These are phyloP conservation scores for Saururus chinensis DNA, from an alignment of 164 flowering plant species.

Conservation along the genomic window DNA sequence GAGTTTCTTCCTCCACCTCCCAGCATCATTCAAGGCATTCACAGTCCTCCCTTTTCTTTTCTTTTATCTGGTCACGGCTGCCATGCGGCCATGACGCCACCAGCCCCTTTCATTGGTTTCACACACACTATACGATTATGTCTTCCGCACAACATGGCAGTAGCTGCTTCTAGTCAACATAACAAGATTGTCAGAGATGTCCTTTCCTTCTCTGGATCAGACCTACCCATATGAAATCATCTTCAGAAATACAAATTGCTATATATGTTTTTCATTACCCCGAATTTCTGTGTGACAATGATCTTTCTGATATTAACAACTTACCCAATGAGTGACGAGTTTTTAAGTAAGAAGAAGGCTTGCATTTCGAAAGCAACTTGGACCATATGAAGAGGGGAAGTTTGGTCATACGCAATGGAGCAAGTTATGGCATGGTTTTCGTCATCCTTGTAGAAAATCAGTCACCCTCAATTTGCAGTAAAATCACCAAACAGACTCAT, in stretches of 20 bases:
- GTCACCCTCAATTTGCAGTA: not conserved
- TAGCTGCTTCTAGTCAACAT: no score
- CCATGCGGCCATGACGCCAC: not conserved
- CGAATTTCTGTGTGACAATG: no score
- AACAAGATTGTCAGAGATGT: no score
- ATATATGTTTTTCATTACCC: no score
- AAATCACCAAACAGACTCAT: slow-evolving; percentile 17
- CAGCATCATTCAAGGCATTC: no score
- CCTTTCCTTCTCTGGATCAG: no score
- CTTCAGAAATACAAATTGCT: no score
- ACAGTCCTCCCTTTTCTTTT: not conserved
- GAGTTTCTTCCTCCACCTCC: not conserved
- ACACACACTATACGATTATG: no score
- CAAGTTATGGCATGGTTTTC: slow-evolving; percentile 2
- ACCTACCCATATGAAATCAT: no score
- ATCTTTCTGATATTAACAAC: not conserved
- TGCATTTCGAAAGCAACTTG: not conserved
- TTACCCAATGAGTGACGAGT: not conserved
- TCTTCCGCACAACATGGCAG: no score
- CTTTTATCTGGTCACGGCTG: not conserved
- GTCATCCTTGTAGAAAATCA: slow-evolving; percentile 1
- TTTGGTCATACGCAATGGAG: not conserved
- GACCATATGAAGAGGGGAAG: not conserved
- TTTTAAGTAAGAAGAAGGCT: no score
- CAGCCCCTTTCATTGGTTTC: not conserved